Base-by-base conservation (phyloP, 257 asterid genomes). In the Cinchona pubescens region DNA sequence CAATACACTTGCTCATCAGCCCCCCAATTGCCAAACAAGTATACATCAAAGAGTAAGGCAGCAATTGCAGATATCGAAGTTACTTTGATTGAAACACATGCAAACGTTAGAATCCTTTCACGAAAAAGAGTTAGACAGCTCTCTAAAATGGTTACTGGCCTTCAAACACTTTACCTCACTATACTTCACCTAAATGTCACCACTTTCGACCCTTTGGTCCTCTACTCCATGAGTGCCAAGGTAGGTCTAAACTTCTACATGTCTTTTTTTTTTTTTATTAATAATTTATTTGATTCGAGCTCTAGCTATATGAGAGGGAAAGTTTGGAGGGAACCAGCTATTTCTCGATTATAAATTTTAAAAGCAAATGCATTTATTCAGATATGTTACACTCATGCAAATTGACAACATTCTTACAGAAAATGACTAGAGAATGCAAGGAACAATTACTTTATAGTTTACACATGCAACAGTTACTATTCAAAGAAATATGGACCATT, bases 191-290 rank as follows among this genome's bases (percentile, higher is more conserved):
- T 95, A 77, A 92, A 90, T 73, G 89, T 92, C 73, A 88, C 97
- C 74, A 87, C 98, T 4, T 82, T 92, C 60, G 96, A 91, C 82
- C 83, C 90, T 5, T 87, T 91, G 76, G 97, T 92, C 64, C 96
- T 95, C 74, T 95, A 95, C 87, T 95, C 99, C 53, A 85, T 95
- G 67, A 95, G 97, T 64, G 96, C 97, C 64, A 95, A 95, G 99
- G 99, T 94, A 82, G 27, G 79, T 56, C n/a, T n/a, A 25, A 27
- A 67, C 5, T 3, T 15, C 32, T 25, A n/a, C 23, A 25, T 67
- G 30, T 42, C 58, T 43, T n/a, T n/a, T n/a, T n/a, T n/a, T n/a
- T n/a, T n/a, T n/a, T n/a, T n/a, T n/a, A n/a, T n/a, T n/a, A n/a
- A n/a, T n/a, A n/a, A n/a, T n/a, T n/a, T n/a, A n/a, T n/a, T n/a